Evolutionary conservation across 495 filamentous ascomycete species (phyloP).

Genomic region (Filosporella fistucella): DNA sequence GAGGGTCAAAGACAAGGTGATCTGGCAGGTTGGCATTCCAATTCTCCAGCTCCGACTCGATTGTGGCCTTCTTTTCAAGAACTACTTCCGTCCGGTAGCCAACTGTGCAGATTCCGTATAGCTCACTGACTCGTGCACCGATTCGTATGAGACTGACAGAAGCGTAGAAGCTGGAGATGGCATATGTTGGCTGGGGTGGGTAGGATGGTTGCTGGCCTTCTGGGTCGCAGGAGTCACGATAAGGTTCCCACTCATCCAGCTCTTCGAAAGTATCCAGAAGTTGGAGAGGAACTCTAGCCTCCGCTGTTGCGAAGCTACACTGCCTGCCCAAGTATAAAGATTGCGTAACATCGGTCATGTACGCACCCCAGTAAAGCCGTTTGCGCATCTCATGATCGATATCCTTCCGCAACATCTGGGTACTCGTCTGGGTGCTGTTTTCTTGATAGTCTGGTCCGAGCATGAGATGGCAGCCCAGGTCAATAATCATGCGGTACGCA

Average conservation of each 20-base stretch:
- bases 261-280: constrained; percentile 31
- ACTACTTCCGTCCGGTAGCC: neutral
- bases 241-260: constrained; percentile 28
- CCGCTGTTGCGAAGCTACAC: constrained; percentile 14
- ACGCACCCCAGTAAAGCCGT: constrained; percentile 35
- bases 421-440: neutral
- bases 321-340: constrained; percentile 31
- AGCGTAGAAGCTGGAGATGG: neutral
- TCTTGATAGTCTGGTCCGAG: neutral
- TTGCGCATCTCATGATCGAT: constrained; percentile 6
- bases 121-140: neutral
- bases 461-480: constrained; percentile 8
- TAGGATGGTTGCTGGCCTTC: neutral
- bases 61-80: neutral
- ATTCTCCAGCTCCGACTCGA: neutral
- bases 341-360: constrained; percentile 34
- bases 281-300: constrained; percentile 22
- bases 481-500: constrained; percentile 1
- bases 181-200: neutral
- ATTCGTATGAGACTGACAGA: neutral
- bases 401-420: neutral
- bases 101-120: neutral
- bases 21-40: neutral
- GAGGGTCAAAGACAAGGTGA: neutral
- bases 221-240: constrained; percentile 1